Evolutionary conservation across 306 rosid species (phyloP).

Genomic region (Fragaria ananassa): DNA sequence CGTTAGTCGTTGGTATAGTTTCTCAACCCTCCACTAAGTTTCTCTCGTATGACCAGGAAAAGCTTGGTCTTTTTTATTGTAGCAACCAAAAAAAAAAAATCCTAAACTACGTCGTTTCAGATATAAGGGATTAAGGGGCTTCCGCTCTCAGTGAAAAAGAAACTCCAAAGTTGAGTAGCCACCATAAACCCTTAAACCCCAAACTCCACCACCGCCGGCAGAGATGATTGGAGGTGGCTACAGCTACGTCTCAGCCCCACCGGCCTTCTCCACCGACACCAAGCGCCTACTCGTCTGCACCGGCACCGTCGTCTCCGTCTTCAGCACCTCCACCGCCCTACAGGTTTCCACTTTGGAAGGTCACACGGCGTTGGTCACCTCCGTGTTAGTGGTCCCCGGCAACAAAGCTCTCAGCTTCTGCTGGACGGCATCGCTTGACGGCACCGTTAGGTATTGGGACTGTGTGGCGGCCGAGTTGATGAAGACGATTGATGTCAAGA

Average conservation of each 20-base stretch:
- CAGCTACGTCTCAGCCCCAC: slow-evolving; percentile 61
- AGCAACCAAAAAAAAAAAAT: no score
- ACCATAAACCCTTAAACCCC: not conserved
- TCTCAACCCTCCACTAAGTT: no score
- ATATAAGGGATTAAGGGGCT: not conserved
- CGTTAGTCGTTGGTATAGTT: no score
- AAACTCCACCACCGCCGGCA: not conserved
- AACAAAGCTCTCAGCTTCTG: slow-evolving; percentile 50
- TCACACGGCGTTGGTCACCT: slow-evolving; percentile 64
- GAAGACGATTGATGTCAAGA: slow-evolving; percentile 44
- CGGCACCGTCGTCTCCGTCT: slow-evolving; percentile 56
- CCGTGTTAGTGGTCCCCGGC: slow-evolving; percentile 57
- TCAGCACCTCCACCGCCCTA: slow-evolving; percentile 71
- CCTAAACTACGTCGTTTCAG: not conserved
- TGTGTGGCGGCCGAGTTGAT: slow-evolving; percentile 58
- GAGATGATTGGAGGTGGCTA: slow-evolving; percentile 66
- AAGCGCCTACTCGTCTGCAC: slow-evolving; percentile 70
- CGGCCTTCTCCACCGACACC: slow-evolving; percentile 75
- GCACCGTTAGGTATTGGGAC: slow-evolving; percentile 84
- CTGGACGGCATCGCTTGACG: slow-evolving; percentile 82
- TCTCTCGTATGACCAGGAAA: no score
- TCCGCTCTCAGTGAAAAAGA: not conserved
- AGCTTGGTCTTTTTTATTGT: no score
- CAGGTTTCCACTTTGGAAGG: slow-evolving; percentile 61
- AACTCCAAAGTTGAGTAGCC: not conserved